A percentile compares a stretch with the other conserved stretches of the same genome.
These are phyloP conservation scores for Metahyphopichia silvanorum DNA, from an alignment of 805 yeast genomes.

Conservation along the genomic window DNA sequence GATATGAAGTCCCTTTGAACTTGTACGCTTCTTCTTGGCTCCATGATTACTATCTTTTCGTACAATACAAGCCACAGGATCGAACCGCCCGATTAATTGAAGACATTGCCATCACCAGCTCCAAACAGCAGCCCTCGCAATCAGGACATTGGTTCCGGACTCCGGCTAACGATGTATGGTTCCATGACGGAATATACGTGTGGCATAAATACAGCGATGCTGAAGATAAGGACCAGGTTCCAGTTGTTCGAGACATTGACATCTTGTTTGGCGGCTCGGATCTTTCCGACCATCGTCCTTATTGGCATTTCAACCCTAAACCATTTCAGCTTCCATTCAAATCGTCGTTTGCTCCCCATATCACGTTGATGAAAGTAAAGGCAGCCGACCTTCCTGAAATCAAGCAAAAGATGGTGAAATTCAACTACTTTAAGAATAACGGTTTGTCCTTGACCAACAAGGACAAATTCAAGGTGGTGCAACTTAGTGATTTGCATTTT, in stretches of 20 bases:
- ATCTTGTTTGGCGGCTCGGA: constrained; percentile 29
- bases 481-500: constrained; percentile 38
- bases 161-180: background rate
- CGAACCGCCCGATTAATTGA: background rate
- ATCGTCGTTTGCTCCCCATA: constrained; percentile 11
- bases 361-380: constrained; percentile 19
- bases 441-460: constrained; percentile 12
- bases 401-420: constrained; percentile 9
- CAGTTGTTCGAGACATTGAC: constrained; percentile 22
- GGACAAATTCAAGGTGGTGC: constrained; percentile 29
- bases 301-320: constrained; percentile 16
- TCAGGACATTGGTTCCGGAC: too few species aligned
- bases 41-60: background rate
- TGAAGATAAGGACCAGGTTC: constrained; percentile 4
- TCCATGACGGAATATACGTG: background rate
- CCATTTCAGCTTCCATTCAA: constrained; percentile 13
- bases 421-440: constrained; percentile 11
- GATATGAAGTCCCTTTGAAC: background rate
- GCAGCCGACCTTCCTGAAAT: constrained; percentile 9
- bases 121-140: too few species aligned
- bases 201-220: constrained; percentile 6
- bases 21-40: background rate
- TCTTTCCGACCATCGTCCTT: constrained; percentile 22
- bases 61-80: background rate
- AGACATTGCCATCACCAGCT: background rate